These are phyloP conservation scores for Bryoerythrophyllum caledonicum DNA, from an alignment of 225 moss, liverwort and hornwort species.

Conservation along the genomic window DNA sequence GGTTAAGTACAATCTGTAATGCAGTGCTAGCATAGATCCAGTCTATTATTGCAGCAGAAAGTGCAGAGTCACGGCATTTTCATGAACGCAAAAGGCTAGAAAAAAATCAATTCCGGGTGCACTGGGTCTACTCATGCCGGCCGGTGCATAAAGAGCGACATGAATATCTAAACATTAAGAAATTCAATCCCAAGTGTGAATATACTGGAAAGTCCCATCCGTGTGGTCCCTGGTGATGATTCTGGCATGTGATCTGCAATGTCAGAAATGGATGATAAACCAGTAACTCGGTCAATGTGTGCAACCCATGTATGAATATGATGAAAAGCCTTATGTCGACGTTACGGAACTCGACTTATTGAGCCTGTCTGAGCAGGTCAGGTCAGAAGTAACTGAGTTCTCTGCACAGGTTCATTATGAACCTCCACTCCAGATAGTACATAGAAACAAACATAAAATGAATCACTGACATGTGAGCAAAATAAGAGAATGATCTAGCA, in stretches of 20 bases:
- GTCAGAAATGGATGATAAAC: slow-evolving; percentile 13
- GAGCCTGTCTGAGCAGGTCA: neutral
- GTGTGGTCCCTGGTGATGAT: slow-evolving; percentile 10
- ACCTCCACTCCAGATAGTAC: neutral
- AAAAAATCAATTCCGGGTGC: neutral
- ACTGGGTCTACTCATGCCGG: neutral
- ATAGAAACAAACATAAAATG: neutral
- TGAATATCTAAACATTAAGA: neutral
- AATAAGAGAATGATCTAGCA: neutral
- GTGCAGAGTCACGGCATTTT: neutral
- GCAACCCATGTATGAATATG: neutral
- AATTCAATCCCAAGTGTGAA: neutral
- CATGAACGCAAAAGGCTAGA: slow-evolving; percentile 11
- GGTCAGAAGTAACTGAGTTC: neutral
- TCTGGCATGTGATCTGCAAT: slow-evolving; percentile 21
- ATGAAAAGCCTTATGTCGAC: slow-evolving; percentile 3
- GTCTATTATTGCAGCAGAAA: slow-evolving; percentile 2
- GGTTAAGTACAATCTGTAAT: neutral
- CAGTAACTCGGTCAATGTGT: neutral
- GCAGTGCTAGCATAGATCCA: neutral
- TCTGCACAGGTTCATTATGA: slow-evolving; percentile 18
- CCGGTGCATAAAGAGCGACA: slow-evolving; percentile 1
- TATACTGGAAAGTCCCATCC: slow-evolving; percentile 11
- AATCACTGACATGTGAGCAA: neutral
- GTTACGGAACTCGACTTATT: slow-evolving; percentile 17